A percentile compares a stretch with the other conserved stretches of the same genome.
Conservation (phyloP, 1,284 basidiomycete genomes). For the Naganishia sp. region DNA sequence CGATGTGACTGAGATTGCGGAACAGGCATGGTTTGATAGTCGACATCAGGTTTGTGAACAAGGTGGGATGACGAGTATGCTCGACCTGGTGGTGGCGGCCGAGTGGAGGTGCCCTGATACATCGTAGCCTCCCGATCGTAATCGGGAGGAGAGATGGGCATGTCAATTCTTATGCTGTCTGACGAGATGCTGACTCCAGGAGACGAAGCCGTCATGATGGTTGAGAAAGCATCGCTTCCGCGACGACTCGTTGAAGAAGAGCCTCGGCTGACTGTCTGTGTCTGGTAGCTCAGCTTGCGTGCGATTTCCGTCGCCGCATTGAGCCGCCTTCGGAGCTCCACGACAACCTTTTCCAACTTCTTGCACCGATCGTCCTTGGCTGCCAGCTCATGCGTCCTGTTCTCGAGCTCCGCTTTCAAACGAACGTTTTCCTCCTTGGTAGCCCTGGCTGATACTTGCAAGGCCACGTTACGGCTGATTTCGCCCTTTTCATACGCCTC, state of each 20-base stretch:
- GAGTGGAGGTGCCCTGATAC: not conserved
- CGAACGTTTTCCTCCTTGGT: conserved; percentile 78
- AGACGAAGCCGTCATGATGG: not conserved
- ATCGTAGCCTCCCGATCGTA: not conserved
- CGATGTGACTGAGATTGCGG: too few species aligned
- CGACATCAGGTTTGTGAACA: not conserved
- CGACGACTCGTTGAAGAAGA: conserved; percentile 12
- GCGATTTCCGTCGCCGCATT: conserved; percentile 18
- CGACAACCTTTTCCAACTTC: conserved; percentile 35
- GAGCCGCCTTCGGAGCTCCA: conserved; percentile 34
- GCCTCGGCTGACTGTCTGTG: not conserved
- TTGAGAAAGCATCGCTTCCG: conserved; percentile 20
- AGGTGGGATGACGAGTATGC: not conserved
- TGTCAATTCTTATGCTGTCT: conserved; percentile 5
- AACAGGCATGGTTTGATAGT: conserved; percentile 3
- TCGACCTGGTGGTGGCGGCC: not conserved
- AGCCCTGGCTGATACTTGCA: conserved; percentile 80
- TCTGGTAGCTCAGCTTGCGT: conserved; percentile 11
- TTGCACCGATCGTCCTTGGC: conserved; percentile 22
- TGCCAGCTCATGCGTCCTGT: conserved; percentile 55
- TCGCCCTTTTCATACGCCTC: conserved; percentile 86
- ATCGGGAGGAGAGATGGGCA: conserved; percentile 17
- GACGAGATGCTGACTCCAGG: conserved; percentile 2
- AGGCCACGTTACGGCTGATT: conserved; percentile 80
- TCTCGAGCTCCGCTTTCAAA: conserved; percentile 67